Conservation (phyloP, 441 rosid species). For the Viola pubescens region DNA sequence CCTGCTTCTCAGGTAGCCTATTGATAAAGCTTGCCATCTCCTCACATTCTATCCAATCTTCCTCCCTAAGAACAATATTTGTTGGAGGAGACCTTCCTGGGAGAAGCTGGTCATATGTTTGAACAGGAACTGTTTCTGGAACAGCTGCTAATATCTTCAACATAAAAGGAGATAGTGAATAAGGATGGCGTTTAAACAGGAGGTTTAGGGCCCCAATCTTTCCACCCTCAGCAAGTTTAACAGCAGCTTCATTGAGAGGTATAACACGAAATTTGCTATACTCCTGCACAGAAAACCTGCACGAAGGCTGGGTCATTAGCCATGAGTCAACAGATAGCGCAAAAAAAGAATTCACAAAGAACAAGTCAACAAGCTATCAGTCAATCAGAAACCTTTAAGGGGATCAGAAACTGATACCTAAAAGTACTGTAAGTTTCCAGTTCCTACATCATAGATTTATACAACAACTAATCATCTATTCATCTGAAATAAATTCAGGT, state of each 20-base stretch:
- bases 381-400: conserved; percentile 25
- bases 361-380: conserved; percentile 39
- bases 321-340: too few species aligned
- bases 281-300: conserved; percentile 91
- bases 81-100: conserved; percentile 76
- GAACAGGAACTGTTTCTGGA: conserved; percentile 90
- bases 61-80: conserved; percentile 71
- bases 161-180: conserved; percentile 58
- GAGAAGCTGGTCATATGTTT: conserved; percentile 85
- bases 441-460: too few species aligned
- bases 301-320: conserved; percentile 36
- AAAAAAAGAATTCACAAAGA: conserved; percentile 11
- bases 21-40: conserved; percentile 56
- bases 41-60: conserved; percentile 99
- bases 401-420: not conserved
- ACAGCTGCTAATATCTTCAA: conserved; percentile 71
- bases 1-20: conserved; percentile 50
- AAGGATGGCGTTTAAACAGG: conserved; percentile 94
- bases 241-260: conserved; percentile 63
- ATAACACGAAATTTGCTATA: conserved; percentile 67
- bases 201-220: conserved; percentile 92
- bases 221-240: conserved; percentile 82
- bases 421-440: too few species aligned
- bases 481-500: not conserved
- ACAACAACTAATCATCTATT: not conserved